A percentile compares a stretch with the other conserved stretches of the same genome.
Conservation (phyloP, 2,329 filamentous ascomycete species). For the Beauveria sp. region DNA sequence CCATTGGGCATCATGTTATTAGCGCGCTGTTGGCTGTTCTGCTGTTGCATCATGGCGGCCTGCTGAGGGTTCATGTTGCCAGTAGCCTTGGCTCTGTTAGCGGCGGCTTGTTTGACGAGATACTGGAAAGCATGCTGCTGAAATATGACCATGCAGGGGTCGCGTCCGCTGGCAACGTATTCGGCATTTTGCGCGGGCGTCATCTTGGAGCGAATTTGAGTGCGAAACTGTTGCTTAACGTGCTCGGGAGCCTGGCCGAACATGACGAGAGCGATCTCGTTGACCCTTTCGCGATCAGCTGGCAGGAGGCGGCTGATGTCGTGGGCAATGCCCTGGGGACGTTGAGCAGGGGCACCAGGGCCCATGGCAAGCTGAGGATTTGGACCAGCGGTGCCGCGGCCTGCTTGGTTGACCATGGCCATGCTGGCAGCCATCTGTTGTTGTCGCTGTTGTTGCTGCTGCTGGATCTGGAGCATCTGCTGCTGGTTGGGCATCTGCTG, state of each 20-base stretch:
- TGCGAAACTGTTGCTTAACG: constrained; percentile 30
- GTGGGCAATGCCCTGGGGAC: constrained; percentile 16
- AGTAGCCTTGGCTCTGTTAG: constrained; percentile 9
- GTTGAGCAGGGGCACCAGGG: constrained; percentile 29
- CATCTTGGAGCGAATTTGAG: constrained; percentile 28
- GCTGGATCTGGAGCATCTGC: constrained; percentile 22
- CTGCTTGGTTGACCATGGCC: constrained; percentile 29
- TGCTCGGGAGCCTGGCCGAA: constrained; percentile 34
- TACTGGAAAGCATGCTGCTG: constrained; percentile 36
- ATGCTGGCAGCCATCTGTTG: constrained; percentile 24
- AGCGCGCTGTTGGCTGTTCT: constrained; percentile 31
- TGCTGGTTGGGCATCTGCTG: constrained; percentile 45
- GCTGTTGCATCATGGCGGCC: constrained; percentile 36
- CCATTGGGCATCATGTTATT: constrained; percentile 24
- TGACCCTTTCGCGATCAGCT: constrained; percentile 37
- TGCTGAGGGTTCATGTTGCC: constrained; percentile 21
- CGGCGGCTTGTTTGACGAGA: constrained; percentile 18
- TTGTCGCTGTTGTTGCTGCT: constrained; percentile 23
- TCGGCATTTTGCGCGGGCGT: constrained; percentile 36
- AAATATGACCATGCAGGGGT: constrained; percentile 43
- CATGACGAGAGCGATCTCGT: constrained; percentile 35
- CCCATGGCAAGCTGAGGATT: constrained; percentile 16
- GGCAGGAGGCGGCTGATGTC: constrained; percentile 33
- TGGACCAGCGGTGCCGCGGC: constrained; percentile 22
- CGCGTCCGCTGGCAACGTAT: constrained; percentile 36